Conservation (phyloP, 2,329 filamentous ascomycete species). For the Penicillium expansum region DNA sequence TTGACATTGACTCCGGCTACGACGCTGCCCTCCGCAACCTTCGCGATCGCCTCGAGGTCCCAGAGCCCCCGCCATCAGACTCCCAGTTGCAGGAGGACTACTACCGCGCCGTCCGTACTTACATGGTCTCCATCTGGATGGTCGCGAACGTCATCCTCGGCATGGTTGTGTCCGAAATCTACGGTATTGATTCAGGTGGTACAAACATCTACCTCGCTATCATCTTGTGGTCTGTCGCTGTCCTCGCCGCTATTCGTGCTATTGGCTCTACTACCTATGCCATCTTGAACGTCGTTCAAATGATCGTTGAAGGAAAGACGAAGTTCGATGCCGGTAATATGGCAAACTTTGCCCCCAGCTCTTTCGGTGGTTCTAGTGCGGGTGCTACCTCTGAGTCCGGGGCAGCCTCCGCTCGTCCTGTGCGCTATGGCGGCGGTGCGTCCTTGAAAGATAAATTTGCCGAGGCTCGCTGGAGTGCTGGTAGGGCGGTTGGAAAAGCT, state of each 20-base stretch:
- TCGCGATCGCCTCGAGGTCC: slow-evolving; percentile 84
- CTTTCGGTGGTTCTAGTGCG: slow-evolving; percentile 23
- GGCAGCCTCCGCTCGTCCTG: slow-evolving; percentile 16
- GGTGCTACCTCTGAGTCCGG: slow-evolving; percentile 21
- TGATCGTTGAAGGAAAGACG: slow-evolving; percentile 80
- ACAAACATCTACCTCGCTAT: slow-evolving; percentile 89
- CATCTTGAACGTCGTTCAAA: slow-evolving; percentile 78
- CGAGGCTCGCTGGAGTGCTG: slow-evolving; percentile 36
- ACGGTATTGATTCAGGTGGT: slow-evolving; percentile 67
- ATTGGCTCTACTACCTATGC: slow-evolving; percentile 78
- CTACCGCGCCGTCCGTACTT: slow-evolving; percentile 94
- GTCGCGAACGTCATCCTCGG: slow-evolving; percentile 85
- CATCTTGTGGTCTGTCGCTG: slow-evolving; percentile 88
- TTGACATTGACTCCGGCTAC: slow-evolving; percentile 97
- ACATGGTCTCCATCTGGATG: slow-evolving; percentile 97
- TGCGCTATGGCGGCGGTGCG: slow-evolving; percentile 33
- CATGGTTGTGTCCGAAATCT: slow-evolving; percentile 89
- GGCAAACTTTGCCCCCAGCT: slow-evolving; percentile 25
- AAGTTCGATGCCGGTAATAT: slow-evolving; percentile 49
- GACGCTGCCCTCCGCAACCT: slow-evolving; percentile 96
- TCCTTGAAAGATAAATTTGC: slow-evolving; percentile 37
- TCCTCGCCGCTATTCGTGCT: slow-evolving; percentile 81
- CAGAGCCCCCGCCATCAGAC: slow-evolving; percentile 61
- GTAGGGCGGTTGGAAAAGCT: slow-evolving; percentile 33
- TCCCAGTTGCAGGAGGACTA: slow-evolving; percentile 94